Base-by-base conservation (phyloP, 2,329 filamentous ascomycete genomes). In the Fusarium mexicanum region DNA sequence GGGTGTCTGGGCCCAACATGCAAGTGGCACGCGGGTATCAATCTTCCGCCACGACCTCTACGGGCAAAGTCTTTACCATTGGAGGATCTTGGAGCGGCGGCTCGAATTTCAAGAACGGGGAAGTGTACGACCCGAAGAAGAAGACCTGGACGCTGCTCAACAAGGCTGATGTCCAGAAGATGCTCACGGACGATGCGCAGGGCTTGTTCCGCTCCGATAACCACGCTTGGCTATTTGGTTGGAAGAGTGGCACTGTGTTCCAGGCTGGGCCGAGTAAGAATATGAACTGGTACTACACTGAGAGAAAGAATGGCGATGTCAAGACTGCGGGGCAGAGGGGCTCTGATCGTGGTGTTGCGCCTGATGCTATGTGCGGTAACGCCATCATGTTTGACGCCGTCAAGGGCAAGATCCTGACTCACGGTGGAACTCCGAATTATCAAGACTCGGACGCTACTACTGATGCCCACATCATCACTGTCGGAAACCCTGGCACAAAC, bases 301-400 rank as follows among this genome's bases (percentile, higher is more conserved):
- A 75, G 8, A 48, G 46, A 2, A 67, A 63, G 3, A 46, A 61
- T 8, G 12, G 85, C 78, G 51, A 40, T 6, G 63, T 65, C 9
- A 72, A 61, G 22, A n/a, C 46, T 3, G 67, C 67, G 7, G 71
- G 72, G 78, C 77, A n/a, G 77, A 82, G 18, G 71, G 71, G 2
- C 60, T 77, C 17, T 1, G 80, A 72, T 83, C 63, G 71, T 14
- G 75, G 88, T 20, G 81, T 80, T 41, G 81, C 82, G 8, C 84
- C 85, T 50, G 78, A 83, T 24, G 85, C 87, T 6, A 91, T 91
- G 89, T 86, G 84, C 67, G 89, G 88, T 7, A 86, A 85, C 59
- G 85, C 85, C 14, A 83, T 88, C 72, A 90, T 91, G 87, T 90
- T 87, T 70, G 88, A 91, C 72, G 87, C 88, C 33, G 85, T 88